Conservation (phyloP, 1,284 basidiomycete species). For the Marasmius sp. region DNA sequence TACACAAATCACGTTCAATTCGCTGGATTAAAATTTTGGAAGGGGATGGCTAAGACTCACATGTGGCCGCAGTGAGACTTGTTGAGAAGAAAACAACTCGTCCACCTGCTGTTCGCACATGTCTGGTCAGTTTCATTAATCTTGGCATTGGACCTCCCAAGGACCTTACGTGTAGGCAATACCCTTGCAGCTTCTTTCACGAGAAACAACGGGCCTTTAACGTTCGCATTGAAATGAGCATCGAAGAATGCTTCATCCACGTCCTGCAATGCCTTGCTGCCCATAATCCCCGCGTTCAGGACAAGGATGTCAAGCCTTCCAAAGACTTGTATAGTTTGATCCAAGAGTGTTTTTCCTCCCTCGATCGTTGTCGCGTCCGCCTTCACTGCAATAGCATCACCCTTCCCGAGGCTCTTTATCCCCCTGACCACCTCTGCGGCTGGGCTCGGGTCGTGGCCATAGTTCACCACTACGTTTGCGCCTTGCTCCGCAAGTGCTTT, state of each 20-base stretch:
- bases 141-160: neutral
- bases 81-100: slow-evolving; percentile 58
- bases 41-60: slow-evolving; percentile 17
- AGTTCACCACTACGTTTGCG: slow-evolving; percentile 61
- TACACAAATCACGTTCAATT: slow-evolving; percentile 9
- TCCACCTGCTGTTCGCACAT: slow-evolving; percentile 36
- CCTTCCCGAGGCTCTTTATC: slow-evolving; percentile 42
- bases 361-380: slow-evolving; percentile 48
- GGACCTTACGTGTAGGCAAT: slow-evolving; percentile 41
- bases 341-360: slow-evolving; percentile 43
- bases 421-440: slow-evolving; percentile 44
- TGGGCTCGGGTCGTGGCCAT: slow-evolving; percentile 36
- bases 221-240: slow-evolving; percentile 49
- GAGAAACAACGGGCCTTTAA: slow-evolving; percentile 59
- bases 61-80: slow-evolving; percentile 43
- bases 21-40: neutral
- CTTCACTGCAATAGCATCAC: slow-evolving; percentile 50
- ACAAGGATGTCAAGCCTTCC: slow-evolving; percentile 57
- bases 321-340: slow-evolving; percentile 46
- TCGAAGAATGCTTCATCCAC: slow-evolving; percentile 52
- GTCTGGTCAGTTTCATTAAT: neutral
- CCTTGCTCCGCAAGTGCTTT: slow-evolving; percentile 51
- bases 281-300: slow-evolving; percentile 56
- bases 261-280: slow-evolving; percentile 41
- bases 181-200: slow-evolving; percentile 44